phyloP scores from a whole-genome alignment of 2,329 filamentous ascomycete genomes.

The Fusarium papillatum region DNA sequence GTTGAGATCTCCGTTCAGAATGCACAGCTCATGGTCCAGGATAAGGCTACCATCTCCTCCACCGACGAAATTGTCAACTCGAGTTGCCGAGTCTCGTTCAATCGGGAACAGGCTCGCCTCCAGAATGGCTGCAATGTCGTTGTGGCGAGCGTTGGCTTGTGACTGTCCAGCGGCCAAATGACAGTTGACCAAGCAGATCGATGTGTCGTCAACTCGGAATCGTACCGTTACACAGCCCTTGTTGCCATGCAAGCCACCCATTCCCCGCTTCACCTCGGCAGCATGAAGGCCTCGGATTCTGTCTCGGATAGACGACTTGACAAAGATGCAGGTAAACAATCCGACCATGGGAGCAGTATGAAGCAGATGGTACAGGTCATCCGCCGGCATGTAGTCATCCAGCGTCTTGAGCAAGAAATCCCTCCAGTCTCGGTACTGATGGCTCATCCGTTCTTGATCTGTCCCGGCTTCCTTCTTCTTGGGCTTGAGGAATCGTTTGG shows the following conservation, averaged over 20 bases:
- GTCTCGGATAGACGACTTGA: constrained; percentile 82
- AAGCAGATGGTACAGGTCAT: constrained; percentile 85
- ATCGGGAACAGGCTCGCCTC: constrained; percentile 82
- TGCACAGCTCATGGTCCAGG: constrained; percentile 96
- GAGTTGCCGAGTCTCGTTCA: constrained; percentile 75
- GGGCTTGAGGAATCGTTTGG: constrained; percentile 93
- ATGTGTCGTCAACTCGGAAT: constrained; percentile 95
- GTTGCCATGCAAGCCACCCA: constrained; percentile 96
- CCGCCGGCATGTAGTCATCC: constrained; percentile 84
- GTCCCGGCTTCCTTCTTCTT: constrained; percentile 88
- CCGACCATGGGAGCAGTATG: constrained; percentile 92
- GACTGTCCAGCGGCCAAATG: constrained; percentile 96
- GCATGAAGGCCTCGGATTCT: constrained; percentile 84
- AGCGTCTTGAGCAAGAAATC: constrained; percentile 88
- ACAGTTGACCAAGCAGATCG: constrained; percentile 96
- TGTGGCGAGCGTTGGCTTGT: constrained; percentile 91
- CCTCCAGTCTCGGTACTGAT: constrained; percentile 96
- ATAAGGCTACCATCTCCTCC: constrained; percentile 98
- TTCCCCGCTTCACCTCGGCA: constrained; percentile 93
- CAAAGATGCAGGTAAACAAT: constrained; percentile 95
- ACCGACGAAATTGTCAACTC: constrained; percentile 85
- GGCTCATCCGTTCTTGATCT: constrained; percentile 93
- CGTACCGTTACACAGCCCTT: constrained; percentile 94
- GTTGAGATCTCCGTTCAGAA: constrained; percentile 96
- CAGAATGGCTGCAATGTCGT: constrained; percentile 91